phyloP scores from a whole-genome alignment of 345 rosid species.

The Salix purpurea region DNA sequence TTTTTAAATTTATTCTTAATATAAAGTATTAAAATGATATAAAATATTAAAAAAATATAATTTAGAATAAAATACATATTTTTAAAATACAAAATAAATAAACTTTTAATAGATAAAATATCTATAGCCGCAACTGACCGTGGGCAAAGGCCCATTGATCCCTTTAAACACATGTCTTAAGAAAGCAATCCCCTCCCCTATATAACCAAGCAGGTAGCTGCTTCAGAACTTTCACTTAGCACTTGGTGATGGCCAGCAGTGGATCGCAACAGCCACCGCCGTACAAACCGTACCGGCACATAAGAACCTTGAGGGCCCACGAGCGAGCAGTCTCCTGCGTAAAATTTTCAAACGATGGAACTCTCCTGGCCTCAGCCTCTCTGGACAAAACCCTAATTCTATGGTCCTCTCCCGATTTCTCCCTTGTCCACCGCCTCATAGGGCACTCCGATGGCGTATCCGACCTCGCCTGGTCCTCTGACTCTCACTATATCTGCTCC shows the following conservation, averaged over 20 bases:
- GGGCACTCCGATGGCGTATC: conserved; percentile 82
- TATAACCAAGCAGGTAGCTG: neutral
- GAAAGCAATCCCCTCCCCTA: neutral
- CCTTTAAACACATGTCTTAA: neutral
- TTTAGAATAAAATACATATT: too few species aligned
- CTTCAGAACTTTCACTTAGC: neutral
- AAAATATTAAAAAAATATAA: too few species aligned
- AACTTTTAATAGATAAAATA: too few species aligned
- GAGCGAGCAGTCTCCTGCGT: conserved; percentile 76
- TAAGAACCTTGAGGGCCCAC: conserved; percentile 61
- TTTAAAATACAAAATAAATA: too few species aligned
- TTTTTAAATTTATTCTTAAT: too few species aligned
- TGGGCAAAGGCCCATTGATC: neutral
- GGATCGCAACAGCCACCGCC: conserved; percentile 23
- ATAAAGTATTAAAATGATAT: too few species aligned
- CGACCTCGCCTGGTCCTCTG: conserved; percentile 93
- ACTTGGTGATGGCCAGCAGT: conserved; percentile 7
- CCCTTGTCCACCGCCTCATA: conserved; percentile 54
- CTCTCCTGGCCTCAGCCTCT: conserved; percentile 80
- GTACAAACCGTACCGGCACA: conserved; percentile 60
- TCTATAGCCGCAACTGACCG: too few species aligned
- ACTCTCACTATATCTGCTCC: conserved; percentile 92
- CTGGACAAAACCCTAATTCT: conserved; percentile 76
- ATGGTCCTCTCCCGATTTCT: conserved; percentile 59
- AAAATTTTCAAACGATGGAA: conserved; percentile 85